Evolutionary conservation across 2,329 filamentous ascomycete species (phyloP), one percentile per base, ranked within the genome.

Genomic region (Cercospora canescens): DNA sequence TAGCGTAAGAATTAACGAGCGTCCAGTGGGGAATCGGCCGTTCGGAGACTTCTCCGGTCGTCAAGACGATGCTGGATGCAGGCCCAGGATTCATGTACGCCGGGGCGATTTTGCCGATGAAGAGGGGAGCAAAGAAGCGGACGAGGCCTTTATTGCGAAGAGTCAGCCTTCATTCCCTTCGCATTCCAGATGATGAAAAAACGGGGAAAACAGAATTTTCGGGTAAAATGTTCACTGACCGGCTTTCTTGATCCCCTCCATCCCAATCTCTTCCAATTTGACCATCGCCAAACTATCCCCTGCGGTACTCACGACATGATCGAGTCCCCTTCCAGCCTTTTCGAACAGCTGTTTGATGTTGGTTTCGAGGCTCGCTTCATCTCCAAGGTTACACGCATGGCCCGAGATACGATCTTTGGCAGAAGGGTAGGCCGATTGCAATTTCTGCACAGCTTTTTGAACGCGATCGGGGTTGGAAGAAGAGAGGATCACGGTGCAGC

Each of bases 301-400:
- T 0, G 87, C 87, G 0, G 86, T 88, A 76, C 81, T 85, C 41
- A 87, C 77, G 28, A 89, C 80, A 70, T 89, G 87, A 70, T 89
- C 83, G 21, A 88, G 70, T 7, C 77, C 77, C 4, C 74, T 75
- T 0, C 73, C 74, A 16, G 76, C 72, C 16, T 74, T 72, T 9
- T 80, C 74, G 58, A 87, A 80, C 4, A 87, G 78, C 4, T 70
- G 64, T 54, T 79, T 76, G 41, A 89, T 75, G 66, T 84, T 84
- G 0, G 73, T 66, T 66, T 86, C 82, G 1, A 87, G 78, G 1
- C 76, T 81, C 2, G 80, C 78, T 21, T 80, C 74, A 61, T 81
- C 77, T 28, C 79, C 78, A 1, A 89, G 80, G 64, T 86, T 80
- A 65, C 82, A 83, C 11, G 81, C 78, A 63, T 82, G 78, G 21